Evolutionary conservation across 352 stramenopile species (phyloP).

Genomic region (Pelagophyceae sp.): DNA sequence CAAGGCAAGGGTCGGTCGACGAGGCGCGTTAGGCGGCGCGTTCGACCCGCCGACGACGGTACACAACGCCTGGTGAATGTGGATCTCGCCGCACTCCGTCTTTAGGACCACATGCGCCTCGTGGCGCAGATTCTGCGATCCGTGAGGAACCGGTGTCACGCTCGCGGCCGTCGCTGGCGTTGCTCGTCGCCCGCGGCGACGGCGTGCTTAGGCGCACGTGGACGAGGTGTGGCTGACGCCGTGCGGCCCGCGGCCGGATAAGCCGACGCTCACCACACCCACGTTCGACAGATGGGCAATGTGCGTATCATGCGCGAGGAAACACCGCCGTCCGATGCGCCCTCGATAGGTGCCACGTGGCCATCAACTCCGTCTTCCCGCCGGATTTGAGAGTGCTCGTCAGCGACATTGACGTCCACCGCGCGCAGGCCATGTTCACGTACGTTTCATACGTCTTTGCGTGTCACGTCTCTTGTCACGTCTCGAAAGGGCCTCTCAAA

Average conservation of each 20-base stretch:
- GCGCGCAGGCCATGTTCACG: not conserved
- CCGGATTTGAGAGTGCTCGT: not conserved
- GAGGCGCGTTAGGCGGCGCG: not conserved
- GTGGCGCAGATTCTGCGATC: not conserved
- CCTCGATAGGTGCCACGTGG: not conserved
- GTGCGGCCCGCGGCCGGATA: not conserved
- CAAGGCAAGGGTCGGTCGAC: not conserved
- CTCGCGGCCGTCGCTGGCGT: not conserved
- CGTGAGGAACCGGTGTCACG: not conserved
- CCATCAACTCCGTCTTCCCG: not conserved
- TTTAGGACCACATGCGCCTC: conserved; percentile 7
- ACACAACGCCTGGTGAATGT: too few relatives aligned
- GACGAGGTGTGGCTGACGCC: conserved; percentile 12
- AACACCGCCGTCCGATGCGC: not conserved
- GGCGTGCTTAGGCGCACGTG: not conserved
- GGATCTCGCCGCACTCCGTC: too few relatives aligned
- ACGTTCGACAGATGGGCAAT: conserved; percentile 1
- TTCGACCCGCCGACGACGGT: conserved; percentile 13
- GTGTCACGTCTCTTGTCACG: too few relatives aligned
- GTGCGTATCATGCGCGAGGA: not conserved
- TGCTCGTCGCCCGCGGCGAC: not conserved
- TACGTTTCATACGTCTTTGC: too few relatives aligned
- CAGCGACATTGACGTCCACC: not conserved
- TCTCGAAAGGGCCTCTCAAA: too few relatives aligned
- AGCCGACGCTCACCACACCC: not conserved